phyloP scores from a whole-genome alignment of 495 filamentous ascomycete species.

The Penicillium subrubescens region DNA sequence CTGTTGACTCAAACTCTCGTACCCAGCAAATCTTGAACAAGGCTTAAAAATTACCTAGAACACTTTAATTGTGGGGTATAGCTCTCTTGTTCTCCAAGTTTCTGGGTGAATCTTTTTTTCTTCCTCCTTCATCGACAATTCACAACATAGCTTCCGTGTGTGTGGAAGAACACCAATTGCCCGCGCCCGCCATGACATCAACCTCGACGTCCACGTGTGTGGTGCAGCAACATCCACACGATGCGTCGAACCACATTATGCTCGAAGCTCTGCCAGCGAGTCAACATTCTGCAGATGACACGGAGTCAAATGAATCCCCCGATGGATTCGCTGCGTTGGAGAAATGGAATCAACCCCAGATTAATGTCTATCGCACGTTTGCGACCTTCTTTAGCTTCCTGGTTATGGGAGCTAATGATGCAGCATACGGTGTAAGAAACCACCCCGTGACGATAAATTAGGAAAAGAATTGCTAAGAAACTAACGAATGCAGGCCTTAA shows the following conservation, averaged over 20 bases:
- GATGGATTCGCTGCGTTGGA: slow-evolving; percentile 23
- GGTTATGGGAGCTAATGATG: slow-evolving; percentile 82
- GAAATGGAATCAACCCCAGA: slow-evolving; percentile 69
- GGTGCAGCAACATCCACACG: slow-evolving; percentile 13
- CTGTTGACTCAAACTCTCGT: not conserved
- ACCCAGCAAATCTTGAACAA: not conserved
- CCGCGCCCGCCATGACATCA: slow-evolving; percentile 14
- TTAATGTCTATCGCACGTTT: slow-evolving; percentile 65
- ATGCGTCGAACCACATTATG: slow-evolving; percentile 16
- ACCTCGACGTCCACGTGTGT: slow-evolving; percentile 10
- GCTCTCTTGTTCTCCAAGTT: not conserved
- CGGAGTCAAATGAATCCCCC: not conserved
- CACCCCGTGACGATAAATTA: not conserved
- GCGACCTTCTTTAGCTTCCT: slow-evolving; percentile 74
- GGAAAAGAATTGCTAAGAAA: not conserved
- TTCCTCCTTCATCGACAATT: not conserved
- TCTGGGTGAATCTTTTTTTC: not conserved
- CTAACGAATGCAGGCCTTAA: slow-evolving; percentile 53
- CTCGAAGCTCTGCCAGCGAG: slow-evolving; percentile 23
- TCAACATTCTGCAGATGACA: not conserved
- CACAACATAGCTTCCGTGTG: not conserved
- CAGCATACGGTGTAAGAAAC: slow-evolving; percentile 66
- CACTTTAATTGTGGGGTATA: not conserved
- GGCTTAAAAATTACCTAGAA: not conserved
- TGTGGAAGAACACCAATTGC: not conserved